Conservation (phyloP, 257 asterid genomes). For the Nicotiana tomentosiformis region DNA sequence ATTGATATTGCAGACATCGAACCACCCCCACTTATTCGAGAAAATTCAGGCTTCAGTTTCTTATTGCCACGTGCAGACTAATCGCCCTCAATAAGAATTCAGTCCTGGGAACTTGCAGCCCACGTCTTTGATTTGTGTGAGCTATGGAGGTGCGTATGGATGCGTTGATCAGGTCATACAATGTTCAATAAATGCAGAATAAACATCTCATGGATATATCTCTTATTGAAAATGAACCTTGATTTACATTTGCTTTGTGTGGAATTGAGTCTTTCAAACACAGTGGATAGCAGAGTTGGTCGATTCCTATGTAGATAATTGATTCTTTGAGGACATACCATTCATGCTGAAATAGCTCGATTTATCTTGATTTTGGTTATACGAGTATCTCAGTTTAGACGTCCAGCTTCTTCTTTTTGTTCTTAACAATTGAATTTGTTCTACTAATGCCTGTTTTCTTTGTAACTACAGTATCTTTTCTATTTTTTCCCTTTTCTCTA, state of each 20-base stretch:
- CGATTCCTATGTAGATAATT: not conserved
- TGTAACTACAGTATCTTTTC: not conserved
- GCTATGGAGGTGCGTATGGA: not conserved
- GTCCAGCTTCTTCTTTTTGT: not conserved
- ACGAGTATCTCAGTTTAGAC: not conserved
- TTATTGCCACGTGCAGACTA: slow-evolving; percentile 68
- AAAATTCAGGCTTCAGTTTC: slow-evolving; percentile 96
- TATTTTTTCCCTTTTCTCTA: not conserved
- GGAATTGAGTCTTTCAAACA: not conserved
- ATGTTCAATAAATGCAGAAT: not conserved
- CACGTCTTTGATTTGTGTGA: not conserved
- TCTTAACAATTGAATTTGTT: not conserved
- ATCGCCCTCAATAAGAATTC: slow-evolving; percentile 9
- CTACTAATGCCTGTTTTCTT: not conserved
- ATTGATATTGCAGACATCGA: slow-evolving; percentile 83
- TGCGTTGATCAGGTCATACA: not conserved
- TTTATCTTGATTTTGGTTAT: not conserved
- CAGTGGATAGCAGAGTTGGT: not conserved
- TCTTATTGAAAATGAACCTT: not conserved
- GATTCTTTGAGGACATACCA: not conserved
- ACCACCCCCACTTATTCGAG: slow-evolving; percentile 98
- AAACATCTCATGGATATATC: not conserved
- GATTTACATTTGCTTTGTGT: not conserved
- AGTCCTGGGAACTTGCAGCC: not conserved
- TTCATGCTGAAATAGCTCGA: not conserved